Evolutionary conservation across 352 stramenopile species (phyloP), one percentile per base, ranked within the genome.

Genomic region (Globisporangium acanthophoron): DNA sequence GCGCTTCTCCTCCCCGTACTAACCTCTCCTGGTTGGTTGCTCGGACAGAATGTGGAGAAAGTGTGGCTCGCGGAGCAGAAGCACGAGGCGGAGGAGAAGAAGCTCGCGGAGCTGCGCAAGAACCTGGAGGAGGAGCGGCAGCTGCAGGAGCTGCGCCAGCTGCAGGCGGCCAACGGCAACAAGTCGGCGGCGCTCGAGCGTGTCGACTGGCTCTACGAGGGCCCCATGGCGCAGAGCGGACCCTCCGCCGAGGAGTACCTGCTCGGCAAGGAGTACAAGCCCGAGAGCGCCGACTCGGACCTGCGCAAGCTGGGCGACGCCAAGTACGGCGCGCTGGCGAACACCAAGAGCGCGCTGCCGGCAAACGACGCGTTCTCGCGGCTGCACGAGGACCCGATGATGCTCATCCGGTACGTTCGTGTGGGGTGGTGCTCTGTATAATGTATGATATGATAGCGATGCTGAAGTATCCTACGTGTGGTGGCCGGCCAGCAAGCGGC

Each of bases 151-250:
- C 77, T 99, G 20, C 73, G 96, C 33, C 81, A 95, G 59, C 71
- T 98, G 12, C 89, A 98, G 64, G 93, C 85, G 0, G 67, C 80
- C 1, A 70, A 87, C n/a, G 87, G 85, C 51, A 70, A 95, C 72
- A 90, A 96, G 77, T 65, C 74, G 24, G 74, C 83, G 59, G 56
- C 78, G 5, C 60, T 89, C n/a, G 94, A 96, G 69, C 81, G 86
- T 6, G 62, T 98, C 5, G 87, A 98, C 66, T 99, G 95, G 95
- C 98, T 99, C 92, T 99, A 98, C 64, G 89, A 98, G 71, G 92
- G 85, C 0, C 88, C 90, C n/a, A 92, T 90, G 62, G 85, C 81
- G 29, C 74, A 74, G 57, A 66, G 63, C 44, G 72, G 83, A 43
- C 82, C 78, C 56, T 89, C 74, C 18, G 69, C 73, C 62, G 92